Evolutionary conservation across 306 rosid species (phyloP).

Genomic region (Arachis hypogaea): DNA sequence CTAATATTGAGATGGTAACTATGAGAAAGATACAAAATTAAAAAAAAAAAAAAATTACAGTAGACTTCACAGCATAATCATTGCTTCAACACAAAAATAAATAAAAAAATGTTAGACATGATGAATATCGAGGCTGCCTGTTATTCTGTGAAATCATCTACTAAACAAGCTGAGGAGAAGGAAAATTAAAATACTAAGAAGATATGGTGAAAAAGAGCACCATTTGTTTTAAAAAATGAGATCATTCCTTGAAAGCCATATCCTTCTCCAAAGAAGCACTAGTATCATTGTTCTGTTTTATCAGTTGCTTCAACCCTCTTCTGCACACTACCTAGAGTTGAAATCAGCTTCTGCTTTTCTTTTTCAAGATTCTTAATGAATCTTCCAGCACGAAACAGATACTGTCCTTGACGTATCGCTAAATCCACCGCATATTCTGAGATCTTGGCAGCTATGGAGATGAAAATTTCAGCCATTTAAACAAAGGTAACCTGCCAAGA

Average conservation of each 20-base stretch:
- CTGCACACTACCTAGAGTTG: neutral
- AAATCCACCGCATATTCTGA: neutral
- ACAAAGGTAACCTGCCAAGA: no score
- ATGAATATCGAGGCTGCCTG: neutral
- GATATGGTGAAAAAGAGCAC: no score
- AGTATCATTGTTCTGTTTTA: neutral
- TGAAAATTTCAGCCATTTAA: no score
- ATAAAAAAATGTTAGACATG: neutral
- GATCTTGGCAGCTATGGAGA: slow-evolving; percentile 2
- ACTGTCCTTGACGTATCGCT: slow-evolving; percentile 5
- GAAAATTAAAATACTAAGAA: no score
- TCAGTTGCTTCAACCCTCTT: neutral
- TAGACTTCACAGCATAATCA: neutral
- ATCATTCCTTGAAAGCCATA: no score
- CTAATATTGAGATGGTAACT: neutral
- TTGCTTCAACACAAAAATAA: neutral
- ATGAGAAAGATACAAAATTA: neutral
- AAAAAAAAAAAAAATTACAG: neutral
- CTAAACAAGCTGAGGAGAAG: no score
- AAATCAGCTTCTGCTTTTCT: slow-evolving; percentile 4
- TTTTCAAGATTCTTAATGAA: neutral
- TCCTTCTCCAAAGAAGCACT: no score
- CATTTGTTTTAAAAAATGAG: no score
- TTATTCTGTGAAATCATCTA: no score
- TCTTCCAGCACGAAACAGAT: slow-evolving; percentile 1